Conservation (phyloP, 352 stramenopile species). For the Phytopythium mirpurense region DNA sequence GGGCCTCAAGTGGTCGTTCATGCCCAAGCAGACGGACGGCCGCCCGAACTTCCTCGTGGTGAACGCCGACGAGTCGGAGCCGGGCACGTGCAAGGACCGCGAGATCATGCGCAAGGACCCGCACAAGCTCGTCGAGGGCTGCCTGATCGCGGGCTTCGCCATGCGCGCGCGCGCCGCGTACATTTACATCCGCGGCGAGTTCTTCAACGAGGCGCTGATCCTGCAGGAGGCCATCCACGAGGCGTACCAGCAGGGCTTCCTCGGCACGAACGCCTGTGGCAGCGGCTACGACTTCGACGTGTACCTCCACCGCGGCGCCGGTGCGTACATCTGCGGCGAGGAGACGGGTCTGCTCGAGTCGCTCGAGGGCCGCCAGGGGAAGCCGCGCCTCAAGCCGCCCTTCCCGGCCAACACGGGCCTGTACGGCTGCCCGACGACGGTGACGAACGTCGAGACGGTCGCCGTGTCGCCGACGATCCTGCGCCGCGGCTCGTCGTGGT, state of each 20-base stretch:
- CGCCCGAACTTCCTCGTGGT: conserved; percentile 99
- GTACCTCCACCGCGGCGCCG: conserved; percentile 98
- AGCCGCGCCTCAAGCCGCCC: conserved; percentile 97
- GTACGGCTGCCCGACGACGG: conserved; percentile 98
- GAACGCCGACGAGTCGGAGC: conserved; percentile 99
- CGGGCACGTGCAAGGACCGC: conserved; percentile 99
- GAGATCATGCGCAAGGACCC: conserved; percentile 99
- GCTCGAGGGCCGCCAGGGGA: conserved; percentile 96
- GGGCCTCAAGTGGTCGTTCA: conserved; percentile 99
- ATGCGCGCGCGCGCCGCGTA: conserved; percentile 99
- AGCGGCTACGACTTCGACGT: conserved; percentile 99
- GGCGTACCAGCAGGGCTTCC: conserved; percentile 94
- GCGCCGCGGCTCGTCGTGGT: conserved; percentile 95
- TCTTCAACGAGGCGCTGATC: conserved; percentile 99
- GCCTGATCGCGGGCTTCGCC: conserved; percentile 96
- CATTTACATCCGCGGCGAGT: conserved; percentile 99
- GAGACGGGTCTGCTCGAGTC: conserved; percentile 98
- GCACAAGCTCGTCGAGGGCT: conserved; percentile 99
- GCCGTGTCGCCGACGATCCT: conserved; percentile 98
- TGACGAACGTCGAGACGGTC: conserved; percentile 99
- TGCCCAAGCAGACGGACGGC: conserved; percentile 99
- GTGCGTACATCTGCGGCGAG: conserved; percentile 99
- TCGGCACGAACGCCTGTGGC: conserved; percentile 96
- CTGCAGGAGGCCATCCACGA: conserved; percentile 99
- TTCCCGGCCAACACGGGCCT: conserved; percentile 99